Percentiles rank a stretch among this genome's conserved stretches.
These are phyloP conservation scores for Edaphochlamys debaryana DNA, from an alignment of 139 green algal species.

Conservation along the genomic window DNA sequence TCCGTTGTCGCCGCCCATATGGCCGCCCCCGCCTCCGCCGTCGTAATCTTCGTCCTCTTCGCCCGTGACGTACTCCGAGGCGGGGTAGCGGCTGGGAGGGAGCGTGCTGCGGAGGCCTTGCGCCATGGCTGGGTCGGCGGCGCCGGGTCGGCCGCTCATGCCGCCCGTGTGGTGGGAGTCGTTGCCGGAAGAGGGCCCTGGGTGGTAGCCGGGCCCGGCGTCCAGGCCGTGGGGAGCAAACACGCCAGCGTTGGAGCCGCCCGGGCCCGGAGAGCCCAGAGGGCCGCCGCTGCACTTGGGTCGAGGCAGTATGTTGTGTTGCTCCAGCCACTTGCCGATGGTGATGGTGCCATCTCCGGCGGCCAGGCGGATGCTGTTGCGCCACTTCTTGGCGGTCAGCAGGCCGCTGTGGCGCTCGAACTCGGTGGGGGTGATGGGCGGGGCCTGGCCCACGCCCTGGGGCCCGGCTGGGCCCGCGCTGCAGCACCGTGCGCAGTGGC, in stretches of 20 bases:
- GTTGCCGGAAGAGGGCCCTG: slow-evolving; percentile 7
- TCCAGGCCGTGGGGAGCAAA: too few relatives aligned
- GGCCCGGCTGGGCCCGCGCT: not conserved
- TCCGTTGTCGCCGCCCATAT: not conserved
- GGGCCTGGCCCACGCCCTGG: not conserved
- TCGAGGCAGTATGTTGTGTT: slow-evolving; percentile 42
- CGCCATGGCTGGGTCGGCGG: too few relatives aligned
- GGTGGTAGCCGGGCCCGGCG: not conserved
- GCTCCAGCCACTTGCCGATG: slow-evolving; percentile 41
- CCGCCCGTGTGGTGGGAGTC: slow-evolving; percentile 14
- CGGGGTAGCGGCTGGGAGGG: slow-evolving; percentile 38
- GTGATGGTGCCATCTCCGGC: slow-evolving; percentile 33
- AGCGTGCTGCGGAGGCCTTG: not conserved
- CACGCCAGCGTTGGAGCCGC: not conserved
- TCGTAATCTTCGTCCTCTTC: slow-evolving; percentile 21
- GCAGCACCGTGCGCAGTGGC: slow-evolving; percentile 30
- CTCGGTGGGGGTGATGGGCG: slow-evolving; percentile 72
- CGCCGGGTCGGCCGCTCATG: not conserved
- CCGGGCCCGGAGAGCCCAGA: not conserved
- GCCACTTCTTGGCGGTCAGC: slow-evolving; percentile 80
- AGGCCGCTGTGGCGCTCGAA: slow-evolving; percentile 81
- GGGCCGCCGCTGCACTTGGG: slow-evolving; percentile 31
- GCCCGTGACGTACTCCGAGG: slow-evolving; percentile 39
- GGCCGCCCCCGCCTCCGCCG: not conserved
- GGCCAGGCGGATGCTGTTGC: slow-evolving; percentile 59